These are phyloP conservation scores for Dorcoceras hygrometricum DNA, from an alignment of 257 asterid species.

Conservation along the genomic window DNA sequence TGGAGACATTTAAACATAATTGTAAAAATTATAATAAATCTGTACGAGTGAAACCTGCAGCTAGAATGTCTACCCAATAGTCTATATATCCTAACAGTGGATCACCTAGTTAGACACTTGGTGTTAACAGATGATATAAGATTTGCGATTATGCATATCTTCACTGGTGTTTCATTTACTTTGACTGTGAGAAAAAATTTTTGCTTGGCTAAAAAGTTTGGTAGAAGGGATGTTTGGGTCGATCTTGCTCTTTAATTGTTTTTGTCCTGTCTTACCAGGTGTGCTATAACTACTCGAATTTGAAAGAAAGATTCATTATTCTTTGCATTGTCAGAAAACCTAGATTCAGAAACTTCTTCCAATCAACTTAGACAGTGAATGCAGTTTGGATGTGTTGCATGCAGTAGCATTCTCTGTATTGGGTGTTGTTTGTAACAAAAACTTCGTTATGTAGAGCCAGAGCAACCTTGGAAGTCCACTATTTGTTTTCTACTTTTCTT, in stretches of 20 bases:
- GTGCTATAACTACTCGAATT: not conserved
- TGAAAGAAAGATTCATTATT: not conserved
- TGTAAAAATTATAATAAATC: conserved; percentile 9
- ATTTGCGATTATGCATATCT: conserved; percentile 9
- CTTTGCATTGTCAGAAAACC: not conserved
- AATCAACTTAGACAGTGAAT: conserved; percentile 1
- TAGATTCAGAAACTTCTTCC: not conserved
- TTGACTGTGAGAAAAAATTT: conserved; percentile 4
- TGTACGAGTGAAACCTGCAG: conserved; percentile 12
- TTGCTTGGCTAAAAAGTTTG: conserved; percentile 13
- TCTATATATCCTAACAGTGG: conserved; percentile 9
- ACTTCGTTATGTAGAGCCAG: not conserved
- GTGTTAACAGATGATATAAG: conserved; percentile 5
- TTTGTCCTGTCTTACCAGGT: conserved; percentile 5
- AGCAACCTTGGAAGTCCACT: not conserved
- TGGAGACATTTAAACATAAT: conserved; percentile 1
- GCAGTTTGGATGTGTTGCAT: conserved; percentile 12
- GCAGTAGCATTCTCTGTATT: not conserved
- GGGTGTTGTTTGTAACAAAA: not conserved
- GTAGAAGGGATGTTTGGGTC: conserved; percentile 5
- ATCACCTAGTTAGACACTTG: conserved; percentile 3
- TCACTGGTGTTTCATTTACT: not conserved
- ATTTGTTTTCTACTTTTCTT: not conserved
- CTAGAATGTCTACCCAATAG: conserved; percentile 13
- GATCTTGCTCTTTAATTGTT: conserved; percentile 3